phyloP scores from a whole-genome alignment of 2,329 filamentous ascomycete species.

The Falciphora oryzae region DNA sequence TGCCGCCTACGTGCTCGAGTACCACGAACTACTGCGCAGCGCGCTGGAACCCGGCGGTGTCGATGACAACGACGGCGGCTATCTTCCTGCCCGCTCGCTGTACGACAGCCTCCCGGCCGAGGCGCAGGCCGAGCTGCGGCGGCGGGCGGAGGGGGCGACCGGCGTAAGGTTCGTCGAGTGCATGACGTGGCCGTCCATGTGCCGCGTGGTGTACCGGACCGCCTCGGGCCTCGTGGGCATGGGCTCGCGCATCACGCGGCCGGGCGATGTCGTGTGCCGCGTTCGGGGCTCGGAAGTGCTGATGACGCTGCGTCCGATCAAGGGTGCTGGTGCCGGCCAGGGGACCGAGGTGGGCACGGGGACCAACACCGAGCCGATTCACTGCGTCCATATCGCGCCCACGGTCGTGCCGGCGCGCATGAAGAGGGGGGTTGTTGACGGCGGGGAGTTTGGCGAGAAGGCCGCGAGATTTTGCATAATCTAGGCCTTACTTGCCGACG shows the following conservation, averaged over 20 bases:
- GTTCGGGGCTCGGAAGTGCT: conserved; percentile 12
- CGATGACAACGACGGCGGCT: background rate
- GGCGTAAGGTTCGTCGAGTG: conserved; percentile 13
- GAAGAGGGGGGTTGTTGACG: conserved; percentile 10
- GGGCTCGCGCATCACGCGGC: conserved; percentile 14
- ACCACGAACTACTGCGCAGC: conserved; percentile 12
- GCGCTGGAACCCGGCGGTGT: background rate
- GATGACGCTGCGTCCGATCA: conserved; percentile 15
- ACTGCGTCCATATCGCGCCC: conserved; percentile 13
- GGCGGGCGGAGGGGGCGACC: conserved; percentile 13
- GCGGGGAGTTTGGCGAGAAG: conserved; percentile 11
- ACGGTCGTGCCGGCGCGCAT: conserved; percentile 15
- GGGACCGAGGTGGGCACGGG: background rate
- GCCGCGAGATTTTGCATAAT: conserved; percentile 13
- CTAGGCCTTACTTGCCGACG: conserved; percentile 5
- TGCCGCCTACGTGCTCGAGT: conserved; percentile 15
- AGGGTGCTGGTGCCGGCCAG: background rate
- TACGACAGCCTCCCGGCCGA: conserved; percentile 13
- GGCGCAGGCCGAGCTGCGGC: conserved; percentile 13
- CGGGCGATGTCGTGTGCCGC: conserved; percentile 16
- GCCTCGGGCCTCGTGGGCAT: conserved; percentile 14
- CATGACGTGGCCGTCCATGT: conserved; percentile 17
- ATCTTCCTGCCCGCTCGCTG: conserved; percentile 12
- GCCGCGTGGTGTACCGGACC: conserved; percentile 15
- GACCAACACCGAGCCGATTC: background rate